Conservation (phyloP, 2,329 filamentous ascomycete genomes). For the Ophiostoma populinum region DNA sequence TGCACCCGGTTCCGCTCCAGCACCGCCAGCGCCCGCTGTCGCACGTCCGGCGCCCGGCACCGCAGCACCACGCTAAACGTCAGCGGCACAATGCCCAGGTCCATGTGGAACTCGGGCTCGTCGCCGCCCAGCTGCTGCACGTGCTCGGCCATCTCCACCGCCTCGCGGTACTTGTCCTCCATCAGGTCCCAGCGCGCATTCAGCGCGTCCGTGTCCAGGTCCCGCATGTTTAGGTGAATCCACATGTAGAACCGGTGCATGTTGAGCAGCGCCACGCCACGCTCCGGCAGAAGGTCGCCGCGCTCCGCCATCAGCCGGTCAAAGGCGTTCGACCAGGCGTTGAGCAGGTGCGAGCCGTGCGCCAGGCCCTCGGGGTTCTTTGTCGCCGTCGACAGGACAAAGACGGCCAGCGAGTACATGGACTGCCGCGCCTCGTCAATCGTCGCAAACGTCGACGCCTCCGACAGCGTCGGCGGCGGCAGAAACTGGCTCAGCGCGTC, state of each 20-base stretch:
- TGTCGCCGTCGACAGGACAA: background rate
- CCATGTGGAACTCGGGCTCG: slow-evolving; percentile 7
- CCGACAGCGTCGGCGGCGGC: background rate
- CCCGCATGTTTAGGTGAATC: no score
- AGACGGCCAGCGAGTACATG: slow-evolving; percentile 2
- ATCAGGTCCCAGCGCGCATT: background rate
- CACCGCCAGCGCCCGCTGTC: slow-evolving; percentile 4
- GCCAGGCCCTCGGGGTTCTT: background rate
- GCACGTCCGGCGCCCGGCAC: slow-evolving; percentile 5
- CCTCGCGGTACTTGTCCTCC: background rate
- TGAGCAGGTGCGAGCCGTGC: no score
- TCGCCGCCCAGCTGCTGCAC: background rate
- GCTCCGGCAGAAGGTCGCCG: background rate
- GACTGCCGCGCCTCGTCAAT: slow-evolving; percentile 4
- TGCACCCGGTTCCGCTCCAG: slow-evolving; percentile 3
- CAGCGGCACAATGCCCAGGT: slow-evolving; percentile 8
- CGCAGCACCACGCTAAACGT: slow-evolving; percentile 6
- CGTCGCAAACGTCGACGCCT: background rate
- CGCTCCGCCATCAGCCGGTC: background rate
- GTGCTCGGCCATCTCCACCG: slow-evolving; percentile 2
- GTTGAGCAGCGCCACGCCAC: slow-evolving; percentile 2
- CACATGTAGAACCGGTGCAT: no score
- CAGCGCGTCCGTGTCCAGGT: slow-evolving; percentile 1
- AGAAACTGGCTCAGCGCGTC: background rate
- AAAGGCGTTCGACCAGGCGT: slow-evolving; percentile 5